phyloP scores from a whole-genome alignment of 768 basidiomycete genomes.

The Kwoniella shandongensis region DNA sequence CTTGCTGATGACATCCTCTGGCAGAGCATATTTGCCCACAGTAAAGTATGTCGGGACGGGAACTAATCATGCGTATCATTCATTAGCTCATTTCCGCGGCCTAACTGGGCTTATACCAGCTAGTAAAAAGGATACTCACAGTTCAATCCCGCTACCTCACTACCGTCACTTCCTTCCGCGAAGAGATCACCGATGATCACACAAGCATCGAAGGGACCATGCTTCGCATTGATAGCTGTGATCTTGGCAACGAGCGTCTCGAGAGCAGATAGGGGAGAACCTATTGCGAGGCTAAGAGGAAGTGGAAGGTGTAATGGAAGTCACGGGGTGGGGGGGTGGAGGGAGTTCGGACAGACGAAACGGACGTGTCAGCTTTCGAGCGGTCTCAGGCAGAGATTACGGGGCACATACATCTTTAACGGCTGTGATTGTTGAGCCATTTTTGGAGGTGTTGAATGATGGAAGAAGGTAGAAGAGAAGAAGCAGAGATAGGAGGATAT shows the following conservation, averaged over 20 bases:
- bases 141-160: constrained; percentile 39
- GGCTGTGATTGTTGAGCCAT: constrained; percentile 5
- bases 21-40: constrained; percentile 77
- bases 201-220: constrained; percentile 79
- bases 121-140: constrained; percentile 29
- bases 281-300: constrained; percentile 68
- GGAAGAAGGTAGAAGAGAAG: neutral
- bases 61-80: constrained; percentile 57
- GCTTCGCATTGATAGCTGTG: constrained; percentile 79
- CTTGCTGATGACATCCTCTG: constrained; percentile 69
- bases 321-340: neutral
- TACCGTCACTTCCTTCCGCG: constrained; percentile 65
- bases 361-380: neutral
- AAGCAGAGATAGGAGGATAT: too few species aligned
- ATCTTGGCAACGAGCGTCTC: constrained; percentile 76
- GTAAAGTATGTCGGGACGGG: constrained; percentile 91
- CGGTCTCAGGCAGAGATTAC: neutral
- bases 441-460: neutral
- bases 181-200: constrained; percentile 60
- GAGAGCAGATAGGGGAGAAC: constrained; percentile 74
- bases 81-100: constrained; percentile 25
- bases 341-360: neutral
- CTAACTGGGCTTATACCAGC: neutral
- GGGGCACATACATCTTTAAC: constrained; percentile 1
- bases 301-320: constrained; percentile 9